Conservation (phyloP, 768 basidiomycete genomes). For the Russula sp. region DNA sequence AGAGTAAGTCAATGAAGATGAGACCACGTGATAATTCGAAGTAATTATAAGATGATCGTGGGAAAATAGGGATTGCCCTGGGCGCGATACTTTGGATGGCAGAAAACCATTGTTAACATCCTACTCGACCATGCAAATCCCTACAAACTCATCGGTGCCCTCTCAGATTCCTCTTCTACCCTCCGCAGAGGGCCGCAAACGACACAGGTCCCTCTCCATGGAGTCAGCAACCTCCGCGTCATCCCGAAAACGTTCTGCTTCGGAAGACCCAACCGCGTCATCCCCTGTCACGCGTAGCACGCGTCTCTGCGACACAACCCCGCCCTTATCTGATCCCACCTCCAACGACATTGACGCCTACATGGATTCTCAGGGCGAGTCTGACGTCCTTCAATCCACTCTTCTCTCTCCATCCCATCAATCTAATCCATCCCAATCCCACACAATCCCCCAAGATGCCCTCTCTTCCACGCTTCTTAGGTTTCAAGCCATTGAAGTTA, state of each 20-base stretch:
- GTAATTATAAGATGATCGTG: constrained; percentile 16
- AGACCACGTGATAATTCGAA: too few species aligned
- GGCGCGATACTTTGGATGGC: background rate
- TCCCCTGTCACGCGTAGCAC: constrained; percentile 41
- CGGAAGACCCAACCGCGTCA: constrained; percentile 57
- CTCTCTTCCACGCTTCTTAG: constrained; percentile 40
- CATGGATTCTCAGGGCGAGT: constrained; percentile 39
- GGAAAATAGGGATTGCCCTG: constrained; percentile 11
- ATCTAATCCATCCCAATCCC: constrained; percentile 1
- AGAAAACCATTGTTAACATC: background rate
- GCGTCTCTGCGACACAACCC: constrained; percentile 25
- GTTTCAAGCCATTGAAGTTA: constrained; percentile 48
- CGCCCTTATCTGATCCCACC: constrained; percentile 31
- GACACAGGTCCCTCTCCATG: constrained; percentile 70
- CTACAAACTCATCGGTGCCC: constrained; percentile 2
- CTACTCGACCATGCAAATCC: constrained; percentile 16
- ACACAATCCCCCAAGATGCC: constrained; percentile 16
- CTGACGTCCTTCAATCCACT: constrained; percentile 19
- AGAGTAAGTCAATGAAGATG: background rate
- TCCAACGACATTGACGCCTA: constrained; percentile 58
- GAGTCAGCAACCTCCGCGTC: constrained; percentile 67
- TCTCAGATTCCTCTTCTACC: constrained; percentile 16
- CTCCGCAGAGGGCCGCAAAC: constrained; percentile 23
- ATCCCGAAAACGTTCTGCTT: constrained; percentile 76
- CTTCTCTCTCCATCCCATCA: constrained; percentile 19